These are phyloP conservation scores for Metarhizium humberi DNA, from an alignment of 2,329 filamentous ascomycete genomes.

Conservation along the genomic window DNA sequence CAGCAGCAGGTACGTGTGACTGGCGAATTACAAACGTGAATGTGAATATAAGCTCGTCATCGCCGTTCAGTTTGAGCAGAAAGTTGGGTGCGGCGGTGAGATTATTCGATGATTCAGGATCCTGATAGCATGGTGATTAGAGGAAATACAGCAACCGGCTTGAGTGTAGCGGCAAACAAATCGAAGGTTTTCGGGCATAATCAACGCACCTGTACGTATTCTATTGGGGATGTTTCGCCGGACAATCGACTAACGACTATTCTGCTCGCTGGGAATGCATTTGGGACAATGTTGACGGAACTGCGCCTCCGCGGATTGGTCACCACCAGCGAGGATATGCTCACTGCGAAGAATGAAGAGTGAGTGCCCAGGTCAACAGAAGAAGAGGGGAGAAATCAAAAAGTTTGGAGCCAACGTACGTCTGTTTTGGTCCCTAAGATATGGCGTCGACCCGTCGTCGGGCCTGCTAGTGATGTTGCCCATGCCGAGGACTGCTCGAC, in stretches of 20 bases:
- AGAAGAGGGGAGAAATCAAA: not conserved
- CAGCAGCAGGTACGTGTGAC: slow-evolving; percentile 33
- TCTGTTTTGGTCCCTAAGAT: slow-evolving; percentile 84
- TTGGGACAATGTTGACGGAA: slow-evolving; percentile 70
- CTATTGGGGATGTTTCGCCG: slow-evolving; percentile 67
- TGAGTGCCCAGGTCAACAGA: slow-evolving; percentile 7
- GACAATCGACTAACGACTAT: slow-evolving; percentile 62
- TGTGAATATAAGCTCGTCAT: slow-evolving; percentile 86
- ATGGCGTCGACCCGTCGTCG: slow-evolving; percentile 73
- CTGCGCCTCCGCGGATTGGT: slow-evolving; percentile 71
- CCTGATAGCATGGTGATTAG: slow-evolving; percentile 39
- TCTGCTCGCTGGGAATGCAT: slow-evolving; percentile 76
- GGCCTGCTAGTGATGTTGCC: slow-evolving; percentile 84
- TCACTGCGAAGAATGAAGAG: slow-evolving; percentile 47
- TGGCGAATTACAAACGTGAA: slow-evolving; percentile 80
- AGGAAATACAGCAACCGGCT: slow-evolving; percentile 1
- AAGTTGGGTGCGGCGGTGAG: slow-evolving; percentile 54
- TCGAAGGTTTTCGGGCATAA: not conserved
- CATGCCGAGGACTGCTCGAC: slow-evolving; percentile 49
- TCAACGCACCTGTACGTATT: slow-evolving; percentile 77
- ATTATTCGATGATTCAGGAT: slow-evolving; percentile 55
- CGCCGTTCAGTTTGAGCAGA: slow-evolving; percentile 77
- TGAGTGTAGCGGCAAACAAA: not conserved
- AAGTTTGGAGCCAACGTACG: slow-evolving; percentile 46
- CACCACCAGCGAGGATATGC: slow-evolving; percentile 74